Base-by-base conservation (phyloP, 148 eudicot genomes). In the Dianthus caryophyllus region DNA sequence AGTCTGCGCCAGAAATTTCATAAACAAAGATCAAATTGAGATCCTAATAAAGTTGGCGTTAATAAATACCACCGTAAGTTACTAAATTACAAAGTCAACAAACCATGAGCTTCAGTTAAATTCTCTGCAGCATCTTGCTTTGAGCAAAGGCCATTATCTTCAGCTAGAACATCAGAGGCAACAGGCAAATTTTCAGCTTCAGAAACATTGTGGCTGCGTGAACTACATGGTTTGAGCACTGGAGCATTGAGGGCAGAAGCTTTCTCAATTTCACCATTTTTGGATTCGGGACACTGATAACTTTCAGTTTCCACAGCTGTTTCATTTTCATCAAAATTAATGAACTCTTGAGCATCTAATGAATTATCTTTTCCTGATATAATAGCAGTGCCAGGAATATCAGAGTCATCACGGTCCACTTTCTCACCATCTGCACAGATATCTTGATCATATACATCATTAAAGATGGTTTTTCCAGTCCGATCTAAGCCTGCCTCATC, bases 181-280 rank as follows among this genome's bases (percentile, higher is more conserved):
- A n/a, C 44, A 70, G 58, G 48, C 70, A 69, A 21, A 26, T 59
- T 63, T 62, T 76, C 58, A 65, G 48, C 48, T 46, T 43, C 84
- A 76, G 65, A 74, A 36, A 66, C 64, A 51, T 79, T 66, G 68
- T 75, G 75, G 31, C 14, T 53, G 63, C 57, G 74, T 12, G 81
- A 76, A 66, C 52, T 80, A 73, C 93, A 88, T 17, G 81, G 86
- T 66, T 71, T 84, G 56, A 89, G 87, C 62, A 77, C 50, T 25
- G 72, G 81, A 62, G 52, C 30, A 67, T 47, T 50, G 64, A 66
- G 56, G 58, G 10, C 53, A 9, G 71, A 60, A 60, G 64, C 50
- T 11, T 70, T 69, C 39, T 62, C 84, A 60, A 46, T 68, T 65
- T 47, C 51, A 60, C 58, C 18, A 50, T 58, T 63, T 63, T 61